These are phyloP conservation scores for Coemansia sp. DNA, from an alignment of 192 early-diverging fungal genomes.

Conservation along the genomic window DNA sequence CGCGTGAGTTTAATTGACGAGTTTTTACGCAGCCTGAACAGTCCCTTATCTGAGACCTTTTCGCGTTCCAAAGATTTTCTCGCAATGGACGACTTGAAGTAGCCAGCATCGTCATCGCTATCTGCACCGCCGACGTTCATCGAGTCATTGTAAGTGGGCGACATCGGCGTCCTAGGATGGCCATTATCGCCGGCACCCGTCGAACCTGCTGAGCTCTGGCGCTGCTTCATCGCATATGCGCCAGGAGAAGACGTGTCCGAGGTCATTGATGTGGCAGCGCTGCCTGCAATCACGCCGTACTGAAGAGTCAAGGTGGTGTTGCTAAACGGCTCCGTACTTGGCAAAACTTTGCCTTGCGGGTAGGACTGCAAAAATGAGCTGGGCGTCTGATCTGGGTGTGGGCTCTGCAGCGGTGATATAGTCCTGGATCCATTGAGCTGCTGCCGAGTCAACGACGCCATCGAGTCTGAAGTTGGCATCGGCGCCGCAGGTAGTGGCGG, in stretches of 20 bases:
- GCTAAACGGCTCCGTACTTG: not conserved
- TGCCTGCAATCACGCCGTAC: not conserved
- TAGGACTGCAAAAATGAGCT: slow-evolving; percentile 2
- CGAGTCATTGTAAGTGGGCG: slow-evolving; percentile 20
- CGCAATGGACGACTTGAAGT: slow-evolving; percentile 29
- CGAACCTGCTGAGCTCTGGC: slow-evolving; percentile 11
- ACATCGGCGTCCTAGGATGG: slow-evolving; percentile 24
- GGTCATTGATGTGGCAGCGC: not conserved
- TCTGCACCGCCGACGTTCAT: slow-evolving; percentile 6
- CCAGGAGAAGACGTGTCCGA: not conserved
- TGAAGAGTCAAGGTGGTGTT: not conserved
- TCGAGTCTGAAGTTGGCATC: slow-evolving; percentile 24
- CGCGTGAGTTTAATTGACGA: slow-evolving; percentile 37
- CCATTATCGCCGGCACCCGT: not conserved
- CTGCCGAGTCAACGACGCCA: not conserved
- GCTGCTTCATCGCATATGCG: slow-evolving; percentile 3
- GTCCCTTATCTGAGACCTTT: slow-evolving; percentile 14
- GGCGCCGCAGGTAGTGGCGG: slow-evolving; percentile 42
- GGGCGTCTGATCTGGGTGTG: not conserved
- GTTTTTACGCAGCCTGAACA: slow-evolving; percentile 47
- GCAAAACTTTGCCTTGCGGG: not conserved
- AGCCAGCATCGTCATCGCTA: slow-evolving; percentile 41
- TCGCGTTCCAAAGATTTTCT: slow-evolving; percentile 30
- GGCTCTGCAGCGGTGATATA: slow-evolving; percentile 9
- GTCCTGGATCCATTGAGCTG: slow-evolving; percentile 9